These are phyloP conservation scores for Leptographium flavum DNA, from an alignment of 2,329 filamentous ascomycete genomes.

Conservation along the genomic window DNA sequence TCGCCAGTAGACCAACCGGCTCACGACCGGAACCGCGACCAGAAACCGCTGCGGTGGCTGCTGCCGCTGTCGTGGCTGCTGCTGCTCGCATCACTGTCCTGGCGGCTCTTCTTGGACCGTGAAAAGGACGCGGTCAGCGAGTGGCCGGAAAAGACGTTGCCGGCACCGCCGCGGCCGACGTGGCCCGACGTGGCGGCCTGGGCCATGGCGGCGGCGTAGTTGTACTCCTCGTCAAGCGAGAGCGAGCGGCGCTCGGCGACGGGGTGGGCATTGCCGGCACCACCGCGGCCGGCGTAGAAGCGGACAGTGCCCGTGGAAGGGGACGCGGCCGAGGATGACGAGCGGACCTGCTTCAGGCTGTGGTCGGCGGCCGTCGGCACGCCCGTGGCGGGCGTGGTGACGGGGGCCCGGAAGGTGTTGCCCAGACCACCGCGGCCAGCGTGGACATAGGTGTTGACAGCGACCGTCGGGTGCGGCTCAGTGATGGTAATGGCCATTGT, in stretches of 20 bases:
- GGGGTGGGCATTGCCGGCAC: constrained; percentile 48
- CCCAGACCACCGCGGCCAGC: constrained; percentile 41
- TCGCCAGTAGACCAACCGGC: background rate
- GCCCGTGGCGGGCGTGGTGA: constrained; percentile 31
- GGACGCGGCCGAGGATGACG: constrained; percentile 27
- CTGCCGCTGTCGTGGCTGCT: constrained; percentile 5
- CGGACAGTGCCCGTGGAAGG: constrained; percentile 27
- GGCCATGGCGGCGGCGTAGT: constrained; percentile 37
- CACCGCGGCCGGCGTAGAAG: constrained; percentile 53
- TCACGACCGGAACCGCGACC: constrained; percentile 14
- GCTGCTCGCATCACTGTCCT: constrained; percentile 18
- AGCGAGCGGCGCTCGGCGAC: constrained; percentile 40
- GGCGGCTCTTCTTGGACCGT: constrained; percentile 10
- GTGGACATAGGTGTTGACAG: constrained; percentile 32
- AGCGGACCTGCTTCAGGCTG: constrained; percentile 25
- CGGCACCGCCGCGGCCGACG: constrained; percentile 50
- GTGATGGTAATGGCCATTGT: constrained; percentile 31
- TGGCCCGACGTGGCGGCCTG: constrained; percentile 38
- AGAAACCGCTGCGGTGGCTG: constrained; percentile 17
- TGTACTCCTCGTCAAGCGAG: constrained; percentile 54
- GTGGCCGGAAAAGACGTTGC: constrained; percentile 30
- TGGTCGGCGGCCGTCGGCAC: constrained; percentile 33
- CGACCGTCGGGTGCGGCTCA: constrained; percentile 33
- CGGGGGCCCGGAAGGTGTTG: constrained; percentile 34
- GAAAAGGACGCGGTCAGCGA: constrained; percentile 4